Evolutionary conservation across 352 stramenopile genomes (phyloP), one percentile per base, ranked within the genome.

Genomic region (Phytophthora crassamura): DNA sequence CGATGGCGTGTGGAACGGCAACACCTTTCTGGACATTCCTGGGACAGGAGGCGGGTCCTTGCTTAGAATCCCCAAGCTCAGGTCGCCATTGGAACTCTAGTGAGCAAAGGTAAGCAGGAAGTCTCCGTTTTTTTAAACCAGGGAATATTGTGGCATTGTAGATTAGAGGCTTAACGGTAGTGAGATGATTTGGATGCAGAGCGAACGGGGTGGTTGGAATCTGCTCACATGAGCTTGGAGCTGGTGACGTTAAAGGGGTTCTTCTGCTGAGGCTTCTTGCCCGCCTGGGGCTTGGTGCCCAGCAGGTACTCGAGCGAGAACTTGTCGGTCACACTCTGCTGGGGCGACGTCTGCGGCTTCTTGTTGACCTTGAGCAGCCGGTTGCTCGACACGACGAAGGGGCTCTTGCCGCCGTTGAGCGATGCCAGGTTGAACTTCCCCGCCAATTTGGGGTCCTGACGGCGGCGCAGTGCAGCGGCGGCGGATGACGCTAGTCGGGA

Each of bases 271-370:
- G 16, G 46, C 22, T 58, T 74, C 40, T 72, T 49, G 33, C 40
- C 42, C 14, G 70, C 32, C 42, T 78, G 67, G 18, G 39, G 12
- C 25, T 59, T 61, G 0, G 47, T 5, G 12, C 77, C 77, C 10
- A 85, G 69, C 36, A 92, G 71, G 56, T 92, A 89, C 51, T 84
- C 69, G 36, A 90, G 74, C 36, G 84, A 92, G 64, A 90, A 90
- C 36, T 88, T 69, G 50, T 87, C 77, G 34, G 77, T 75, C 40
- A 88, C 70, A 30, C 77, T 50, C 18, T 78, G 62, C 47, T 78
- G 60, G 7, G 67, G 61, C 15, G 61, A 57, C 18, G 36, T 36
- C 45, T 66, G 67, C 34, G 60, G 43, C 54, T 67, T 71, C 58
- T 61, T 74, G 43, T 40, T 58, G 10, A 73, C 45, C 30, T 84